phyloP scores from a whole-genome alignment of 352 stramenopile species.

The Phytophthora ramorum region DNA sequence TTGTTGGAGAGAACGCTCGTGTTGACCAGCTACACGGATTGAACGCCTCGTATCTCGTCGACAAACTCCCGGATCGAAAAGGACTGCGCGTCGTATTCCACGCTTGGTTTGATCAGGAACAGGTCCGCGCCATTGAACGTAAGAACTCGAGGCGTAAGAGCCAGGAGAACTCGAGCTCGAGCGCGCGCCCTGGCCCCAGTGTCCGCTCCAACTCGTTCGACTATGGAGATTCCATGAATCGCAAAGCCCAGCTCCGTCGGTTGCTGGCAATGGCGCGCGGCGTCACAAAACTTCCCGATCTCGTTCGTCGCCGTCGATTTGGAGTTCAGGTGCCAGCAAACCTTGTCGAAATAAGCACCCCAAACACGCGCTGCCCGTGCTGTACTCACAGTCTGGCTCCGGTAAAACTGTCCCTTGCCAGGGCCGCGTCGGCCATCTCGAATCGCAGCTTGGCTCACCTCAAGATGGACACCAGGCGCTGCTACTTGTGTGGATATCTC shows the following conservation, averaged over 20 bases:
- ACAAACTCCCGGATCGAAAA: constrained; percentile 14
- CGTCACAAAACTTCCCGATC: constrained; percentile 33
- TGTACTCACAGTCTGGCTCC: constrained; percentile 42
- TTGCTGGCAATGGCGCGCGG: constrained; percentile 22
- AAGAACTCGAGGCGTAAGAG: constrained; percentile 10
- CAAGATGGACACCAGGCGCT: constrained; percentile 20
- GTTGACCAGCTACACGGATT: constrained; percentile 35
- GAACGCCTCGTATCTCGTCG: constrained; percentile 32
- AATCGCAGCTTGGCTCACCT: constrained; percentile 5
- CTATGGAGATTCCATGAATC: constrained; percentile 5
- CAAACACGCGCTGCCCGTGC: constrained; percentile 49
- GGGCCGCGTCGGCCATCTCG: constrained; percentile 12
- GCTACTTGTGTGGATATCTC: constrained; percentile 27
- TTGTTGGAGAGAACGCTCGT: constrained; percentile 14
- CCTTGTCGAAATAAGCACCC: constrained; percentile 6
- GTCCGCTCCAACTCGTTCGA: constrained; percentile 5
- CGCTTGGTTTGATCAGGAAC: constrained; percentile 19
- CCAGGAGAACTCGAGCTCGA: not conserved
- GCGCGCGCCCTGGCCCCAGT: not conserved
- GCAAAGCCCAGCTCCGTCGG: constrained; percentile 16
- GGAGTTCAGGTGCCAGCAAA: constrained; percentile 43
- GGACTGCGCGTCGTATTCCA: constrained; percentile 36
- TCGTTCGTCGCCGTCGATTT: constrained; percentile 50
- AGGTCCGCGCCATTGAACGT: not conserved
- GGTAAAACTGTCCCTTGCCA: constrained; percentile 19